Percentiles rank a stretch among this genome's conserved stretches.
These are phyloP conservation scores for Backusella macrospora DNA, from an alignment of 192 early-diverging fungal species.

Conservation along the genomic window DNA sequence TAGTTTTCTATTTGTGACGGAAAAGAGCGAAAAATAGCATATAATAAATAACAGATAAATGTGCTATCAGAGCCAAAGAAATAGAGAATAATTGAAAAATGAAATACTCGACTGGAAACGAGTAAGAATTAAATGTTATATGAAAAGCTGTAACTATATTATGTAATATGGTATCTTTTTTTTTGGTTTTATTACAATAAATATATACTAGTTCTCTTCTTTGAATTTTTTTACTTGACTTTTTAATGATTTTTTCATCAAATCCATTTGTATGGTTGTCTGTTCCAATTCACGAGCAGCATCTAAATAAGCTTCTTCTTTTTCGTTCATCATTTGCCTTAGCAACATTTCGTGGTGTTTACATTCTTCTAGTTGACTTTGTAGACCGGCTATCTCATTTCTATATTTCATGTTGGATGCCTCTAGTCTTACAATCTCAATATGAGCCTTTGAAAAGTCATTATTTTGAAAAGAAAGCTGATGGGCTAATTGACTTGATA, in stretches of 20 bases:
- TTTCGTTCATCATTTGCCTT: slow-evolving; percentile 43
- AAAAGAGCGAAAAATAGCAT: too few relatives aligned
- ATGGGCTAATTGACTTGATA: slow-evolving; percentile 19
- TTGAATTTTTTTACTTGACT: slow-evolving; percentile 25
- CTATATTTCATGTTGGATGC: slow-evolving; percentile 47
- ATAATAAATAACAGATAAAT: too few relatives aligned
- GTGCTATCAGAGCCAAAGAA: too few relatives aligned
- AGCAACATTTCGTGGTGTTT: slow-evolving; percentile 42
- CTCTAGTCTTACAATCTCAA: slow-evolving; percentile 52
- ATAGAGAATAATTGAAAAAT: too few relatives aligned
- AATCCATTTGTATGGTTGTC: slow-evolving; percentile 45
- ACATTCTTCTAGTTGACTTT: slow-evolving; percentile 45
- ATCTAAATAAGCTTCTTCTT: slow-evolving; percentile 42
- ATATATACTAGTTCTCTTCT: neutral
- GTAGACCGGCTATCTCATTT: slow-evolving; percentile 46
- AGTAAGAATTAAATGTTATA: too few relatives aligned
- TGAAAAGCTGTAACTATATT: neutral
- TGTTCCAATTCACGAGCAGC: slow-evolving; percentile 46
- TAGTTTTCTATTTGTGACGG: too few relatives aligned
- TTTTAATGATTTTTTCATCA: slow-evolving; percentile 49
- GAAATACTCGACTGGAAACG: too few relatives aligned
- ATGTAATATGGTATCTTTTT: neutral
- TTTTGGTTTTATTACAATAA: neutral
- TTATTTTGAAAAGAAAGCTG: slow-evolving; percentile 14
- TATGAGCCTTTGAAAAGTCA: slow-evolving; percentile 45